phyloP scores from a whole-genome alignment of 108 stramenopile genomes.

The Conticribra weissflogii region DNA sequence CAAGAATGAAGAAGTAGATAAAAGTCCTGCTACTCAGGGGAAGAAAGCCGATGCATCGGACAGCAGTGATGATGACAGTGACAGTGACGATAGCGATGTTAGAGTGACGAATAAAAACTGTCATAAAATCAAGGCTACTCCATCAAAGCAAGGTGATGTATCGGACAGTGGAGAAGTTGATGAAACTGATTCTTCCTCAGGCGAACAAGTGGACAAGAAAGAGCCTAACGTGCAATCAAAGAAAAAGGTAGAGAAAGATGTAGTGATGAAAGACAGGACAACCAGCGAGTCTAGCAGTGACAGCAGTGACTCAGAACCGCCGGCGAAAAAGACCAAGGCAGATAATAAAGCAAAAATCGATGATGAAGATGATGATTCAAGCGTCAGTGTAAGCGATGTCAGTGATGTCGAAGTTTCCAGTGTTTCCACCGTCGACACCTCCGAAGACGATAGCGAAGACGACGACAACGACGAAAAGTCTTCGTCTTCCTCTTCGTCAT shows the following conservation, averaged over 20 bases:
- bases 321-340: conserved; percentile 30
- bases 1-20: conserved; percentile 6
- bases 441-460: conserved; percentile 54
- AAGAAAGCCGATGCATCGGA: not conserved
- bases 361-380: conserved; percentile 50
- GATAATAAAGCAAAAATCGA: conserved; percentile 3
- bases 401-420: conserved; percentile 90
- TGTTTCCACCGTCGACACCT: conserved; percentile 77
- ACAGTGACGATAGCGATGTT: too few relatives aligned
- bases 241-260: conserved; percentile 12
- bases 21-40: not conserved
- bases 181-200: too few relatives aligned
- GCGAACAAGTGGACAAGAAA: too few relatives aligned
- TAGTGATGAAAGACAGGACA: conserved; percentile 8
- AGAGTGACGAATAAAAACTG: too few relatives aligned
- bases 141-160: too few relatives aligned
- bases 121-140: too few relatives aligned
- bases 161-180: too few relatives aligned
- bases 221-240: not conserved
- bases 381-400: conserved; percentile 62
- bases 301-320: conserved; percentile 13
- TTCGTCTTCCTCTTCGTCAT: conserved; percentile 31
- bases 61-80: too few relatives aligned
- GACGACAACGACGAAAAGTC: conserved; percentile 37
- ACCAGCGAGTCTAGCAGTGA: conserved; percentile 34